These are phyloP conservation scores for Microdochium nivale DNA, from an alignment of 2,329 filamentous ascomycete species.

Conservation along the genomic window DNA sequence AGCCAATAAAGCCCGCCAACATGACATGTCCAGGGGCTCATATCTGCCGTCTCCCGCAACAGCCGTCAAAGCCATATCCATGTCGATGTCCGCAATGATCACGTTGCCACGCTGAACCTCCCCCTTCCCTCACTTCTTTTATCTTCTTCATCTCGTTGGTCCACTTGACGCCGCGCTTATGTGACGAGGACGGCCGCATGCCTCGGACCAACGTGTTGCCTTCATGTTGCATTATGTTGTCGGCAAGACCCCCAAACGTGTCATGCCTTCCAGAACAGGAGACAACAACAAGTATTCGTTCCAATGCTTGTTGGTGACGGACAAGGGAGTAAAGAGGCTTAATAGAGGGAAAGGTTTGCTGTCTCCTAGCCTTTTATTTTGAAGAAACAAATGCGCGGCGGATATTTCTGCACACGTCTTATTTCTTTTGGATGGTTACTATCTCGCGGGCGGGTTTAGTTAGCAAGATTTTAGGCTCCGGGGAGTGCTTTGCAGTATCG, in stretches of 20 bases:
- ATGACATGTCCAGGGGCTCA: no score
- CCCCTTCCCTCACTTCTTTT: conserved; percentile 2
- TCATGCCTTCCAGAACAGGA: no score
- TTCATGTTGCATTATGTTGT: background rate
- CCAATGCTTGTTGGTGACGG: no score
- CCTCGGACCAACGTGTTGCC: background rate
- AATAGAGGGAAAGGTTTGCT: no score
- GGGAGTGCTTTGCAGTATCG: no score
- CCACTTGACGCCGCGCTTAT: conserved; percentile 4
- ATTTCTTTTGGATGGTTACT: background rate
- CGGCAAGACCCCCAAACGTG: background rate
- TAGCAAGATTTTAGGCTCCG: background rate
- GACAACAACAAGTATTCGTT: no score
- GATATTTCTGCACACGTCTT: background rate
- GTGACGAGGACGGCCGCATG: background rate
- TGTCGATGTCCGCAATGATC: no score
- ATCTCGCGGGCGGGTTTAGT: background rate
- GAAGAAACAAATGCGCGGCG: background rate
- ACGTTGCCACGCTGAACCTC: background rate
- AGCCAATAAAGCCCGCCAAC: no score
- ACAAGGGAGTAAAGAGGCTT: no score
- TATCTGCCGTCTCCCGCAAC: no score
- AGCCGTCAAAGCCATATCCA: no score
- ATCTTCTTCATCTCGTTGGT: conserved; percentile 14
- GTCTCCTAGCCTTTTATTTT: background rate